phyloP scores from a whole-genome alignment of 805 yeast genomes.

The Hanseniaspora valbyensis region DNA sequence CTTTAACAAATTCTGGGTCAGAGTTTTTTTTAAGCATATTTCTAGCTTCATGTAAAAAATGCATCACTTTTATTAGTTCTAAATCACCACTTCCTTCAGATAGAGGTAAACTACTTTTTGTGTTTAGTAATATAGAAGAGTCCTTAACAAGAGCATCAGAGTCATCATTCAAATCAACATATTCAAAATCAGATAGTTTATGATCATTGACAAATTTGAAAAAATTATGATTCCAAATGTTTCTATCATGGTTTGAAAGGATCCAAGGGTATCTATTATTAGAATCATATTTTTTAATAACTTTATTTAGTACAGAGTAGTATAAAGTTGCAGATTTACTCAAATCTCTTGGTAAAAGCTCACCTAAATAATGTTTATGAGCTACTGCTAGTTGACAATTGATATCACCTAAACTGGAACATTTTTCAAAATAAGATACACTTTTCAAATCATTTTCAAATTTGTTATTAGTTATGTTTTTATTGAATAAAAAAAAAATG shows the following conservation, averaged over 20 bases:
- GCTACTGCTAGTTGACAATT: slow-evolving; percentile 9
- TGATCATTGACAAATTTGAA: slow-evolving; percentile 9
- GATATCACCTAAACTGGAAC: slow-evolving; percentile 1
- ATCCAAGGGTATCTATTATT: slow-evolving; percentile 3
- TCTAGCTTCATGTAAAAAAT: slow-evolving; percentile 1
- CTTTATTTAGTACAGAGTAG: slow-evolving; percentile 1
- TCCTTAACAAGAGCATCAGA: not conserved
- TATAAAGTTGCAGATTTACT: not conserved
- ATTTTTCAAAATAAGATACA: not conserved
- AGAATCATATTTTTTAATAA: not conserved
- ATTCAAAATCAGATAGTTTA: not conserved
- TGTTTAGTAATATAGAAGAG: not conserved
- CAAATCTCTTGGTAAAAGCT: not conserved
- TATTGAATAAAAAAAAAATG: not conserved
- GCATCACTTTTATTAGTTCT: not conserved
- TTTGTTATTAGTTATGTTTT: not conserved
- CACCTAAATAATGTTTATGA: slow-evolving; percentile 6
- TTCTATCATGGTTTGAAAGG: not conserved
- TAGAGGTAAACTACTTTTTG: not conserved
- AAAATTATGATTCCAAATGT: slow-evolving; percentile 11
- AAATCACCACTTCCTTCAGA: slow-evolving; percentile 1
- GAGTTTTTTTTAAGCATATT: not conserved
- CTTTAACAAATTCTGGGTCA: not conserved
- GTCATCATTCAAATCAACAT: slow-evolving; percentile 1
- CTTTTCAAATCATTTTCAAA: slow-evolving; percentile 6